These are phyloP conservation scores for Ochetophila trinervis DNA, from an alignment of 306 rosid species.

Conservation along the genomic window DNA sequence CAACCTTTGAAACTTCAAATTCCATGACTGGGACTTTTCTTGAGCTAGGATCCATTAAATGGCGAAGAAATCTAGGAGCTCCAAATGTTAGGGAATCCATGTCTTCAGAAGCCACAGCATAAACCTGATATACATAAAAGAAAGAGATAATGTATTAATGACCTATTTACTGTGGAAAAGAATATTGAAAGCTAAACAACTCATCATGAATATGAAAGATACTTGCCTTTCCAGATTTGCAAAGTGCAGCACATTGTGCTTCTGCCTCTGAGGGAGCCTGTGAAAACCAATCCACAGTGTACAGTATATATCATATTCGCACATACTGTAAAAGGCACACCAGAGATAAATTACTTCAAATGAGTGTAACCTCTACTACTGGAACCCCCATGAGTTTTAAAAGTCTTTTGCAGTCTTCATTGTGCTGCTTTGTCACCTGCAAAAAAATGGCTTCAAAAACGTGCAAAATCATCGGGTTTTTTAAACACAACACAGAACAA, in stretches of 20 bases:
- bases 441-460: slow-evolving; percentile 24
- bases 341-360: slow-evolving; percentile 10
- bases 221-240: slow-evolving; percentile 88
- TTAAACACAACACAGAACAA: background rate
- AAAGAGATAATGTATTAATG: too few species aligned
- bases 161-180: too few species aligned
- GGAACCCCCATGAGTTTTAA: slow-evolving; percentile 97
- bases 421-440: slow-evolving; percentile 94
- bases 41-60: slow-evolving; percentile 97
- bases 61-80: slow-evolving; percentile 91
- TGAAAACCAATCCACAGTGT: slow-evolving; percentile 27
- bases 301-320: background rate
- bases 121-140: slow-evolving; percentile 52
- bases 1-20: slow-evolving; percentile 85
- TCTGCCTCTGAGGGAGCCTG: slow-evolving; percentile 99
- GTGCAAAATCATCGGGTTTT: background rate
- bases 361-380: slow-evolving; percentile 72
- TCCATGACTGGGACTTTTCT: slow-evolving; percentile 97
- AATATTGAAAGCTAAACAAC: too few species aligned
- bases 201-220: too few species aligned
- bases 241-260: slow-evolving; percentile 95
- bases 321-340: background rate
- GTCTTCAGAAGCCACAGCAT: slow-evolving; percentile 97
- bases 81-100: slow-evolving; percentile 98
- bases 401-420: slow-evolving; percentile 87